These are phyloP conservation scores for Neurospora sp. DNA, from an alignment of 495 filamentous ascomycete genomes.

Conservation along the genomic window DNA sequence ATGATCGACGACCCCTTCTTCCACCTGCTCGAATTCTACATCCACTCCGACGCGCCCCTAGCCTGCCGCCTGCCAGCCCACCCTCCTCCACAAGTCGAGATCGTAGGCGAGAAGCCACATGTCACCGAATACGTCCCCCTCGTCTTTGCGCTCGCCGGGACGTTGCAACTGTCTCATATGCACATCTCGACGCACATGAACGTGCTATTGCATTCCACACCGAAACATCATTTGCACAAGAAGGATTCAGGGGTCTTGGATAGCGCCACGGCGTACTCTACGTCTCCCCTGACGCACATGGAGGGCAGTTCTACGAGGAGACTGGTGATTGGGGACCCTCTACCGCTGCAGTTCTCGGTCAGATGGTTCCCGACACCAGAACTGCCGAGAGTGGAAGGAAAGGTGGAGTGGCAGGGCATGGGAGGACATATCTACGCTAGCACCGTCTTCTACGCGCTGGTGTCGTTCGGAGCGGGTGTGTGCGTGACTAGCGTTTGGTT, in stretches of 20 bases:
- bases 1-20: slow-evolving; percentile 81
- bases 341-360: slow-evolving; percentile 72
- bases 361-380: slow-evolving; percentile 73
- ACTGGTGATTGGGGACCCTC: slow-evolving; percentile 76
- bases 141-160: slow-evolving; percentile 81
- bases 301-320: slow-evolving; percentile 41
- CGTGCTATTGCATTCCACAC: slow-evolving; percentile 68
- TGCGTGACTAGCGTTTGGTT: slow-evolving; percentile 50
- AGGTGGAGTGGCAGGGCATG: slow-evolving; percentile 50
- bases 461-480: slow-evolving; percentile 46
- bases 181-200: slow-evolving; percentile 87
- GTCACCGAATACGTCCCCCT: slow-evolving; percentile 48
- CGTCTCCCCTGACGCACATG: slow-evolving; percentile 57
- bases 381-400: slow-evolving; percentile 46
- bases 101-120: slow-evolving; percentile 32
- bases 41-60: slow-evolving; percentile 90
- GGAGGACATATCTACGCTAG: slow-evolving; percentile 58
- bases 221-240: slow-evolving; percentile 42
- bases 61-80: slow-evolving; percentile 82
- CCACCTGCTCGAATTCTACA: slow-evolving; percentile 97
- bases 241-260: slow-evolving; percentile 64
- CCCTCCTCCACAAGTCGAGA: slow-evolving; percentile 44
- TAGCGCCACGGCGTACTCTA: slow-evolving; percentile 75
- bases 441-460: slow-evolving; percentile 53
- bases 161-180: slow-evolving; percentile 77